These are phyloP conservation scores for Penicillium desertorum DNA, from an alignment of 495 filamentous ascomycete species.

Conservation along the genomic window DNA sequence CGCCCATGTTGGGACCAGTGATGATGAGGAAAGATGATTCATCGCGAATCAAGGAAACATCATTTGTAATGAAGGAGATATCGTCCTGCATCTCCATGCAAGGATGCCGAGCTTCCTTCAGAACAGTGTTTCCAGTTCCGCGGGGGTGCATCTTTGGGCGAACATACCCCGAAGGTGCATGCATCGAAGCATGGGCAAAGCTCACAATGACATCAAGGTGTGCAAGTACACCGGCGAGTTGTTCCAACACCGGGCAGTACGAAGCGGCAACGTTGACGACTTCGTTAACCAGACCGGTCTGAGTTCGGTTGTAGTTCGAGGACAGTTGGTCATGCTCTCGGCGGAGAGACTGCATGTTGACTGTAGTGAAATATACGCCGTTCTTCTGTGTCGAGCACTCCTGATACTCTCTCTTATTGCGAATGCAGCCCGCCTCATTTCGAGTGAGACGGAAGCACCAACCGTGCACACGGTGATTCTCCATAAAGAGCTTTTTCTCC, in stretches of 20 bases:
- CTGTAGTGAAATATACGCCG: conserved; percentile 96
- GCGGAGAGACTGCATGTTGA: conserved; percentile 74
- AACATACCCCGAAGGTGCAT: conserved; percentile 88
- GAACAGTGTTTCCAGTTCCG: conserved; percentile 83
- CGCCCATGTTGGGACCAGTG: conserved; percentile 98
- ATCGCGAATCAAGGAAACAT: conserved; percentile 79
- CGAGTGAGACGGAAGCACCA: conserved; percentile 96
- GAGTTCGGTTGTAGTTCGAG: conserved; percentile 93
- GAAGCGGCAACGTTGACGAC: conserved; percentile 92
- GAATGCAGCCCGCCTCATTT: conserved; percentile 88
- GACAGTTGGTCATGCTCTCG: conserved; percentile 93
- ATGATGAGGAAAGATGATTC: conserved; percentile 92
- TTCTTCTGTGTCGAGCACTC: conserved; percentile 99
- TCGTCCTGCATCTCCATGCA: conserved; percentile 99
- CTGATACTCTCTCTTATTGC: conserved; percentile 84
- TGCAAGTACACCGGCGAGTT: conserved; percentile 81
- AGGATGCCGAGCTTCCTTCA: conserved; percentile 92
- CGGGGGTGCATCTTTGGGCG: conserved; percentile 90
- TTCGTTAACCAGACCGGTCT: conserved; percentile 86
- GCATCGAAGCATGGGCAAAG: conserved; percentile 90
- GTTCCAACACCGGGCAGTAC: conserved; percentile 90
- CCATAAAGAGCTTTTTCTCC: conserved; percentile 97
- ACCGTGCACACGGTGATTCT: conserved; percentile 92
- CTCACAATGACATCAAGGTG: conserved; percentile 97
- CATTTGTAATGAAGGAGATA: conserved; percentile 97